Percentiles rank a stretch among this genome's conserved stretches.
Conservation (phyloP, 495 filamentous ascomycete genomes). For the Penicillium antarcticum region DNA sequence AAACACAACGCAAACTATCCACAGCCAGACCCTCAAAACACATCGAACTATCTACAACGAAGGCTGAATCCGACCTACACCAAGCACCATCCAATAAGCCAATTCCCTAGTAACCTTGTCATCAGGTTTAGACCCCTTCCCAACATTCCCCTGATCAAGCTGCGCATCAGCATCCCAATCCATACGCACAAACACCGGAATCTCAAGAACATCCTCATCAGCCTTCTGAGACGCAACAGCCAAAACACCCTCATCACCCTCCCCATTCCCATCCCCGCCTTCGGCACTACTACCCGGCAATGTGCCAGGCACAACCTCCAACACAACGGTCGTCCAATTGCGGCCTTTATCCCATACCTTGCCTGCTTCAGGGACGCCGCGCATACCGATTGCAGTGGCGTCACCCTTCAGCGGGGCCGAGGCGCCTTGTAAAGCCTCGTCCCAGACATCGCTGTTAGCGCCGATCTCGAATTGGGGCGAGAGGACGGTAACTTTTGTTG, state of each 20-base stretch:
- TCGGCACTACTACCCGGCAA: constrained; percentile 33
- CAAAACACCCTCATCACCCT: constrained; percentile 14
- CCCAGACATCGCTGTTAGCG: constrained; percentile 93
- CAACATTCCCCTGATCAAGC: constrained; percentile 57
- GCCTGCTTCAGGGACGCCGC: constrained; percentile 70
- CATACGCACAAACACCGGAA: constrained; percentile 86
- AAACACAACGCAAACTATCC: constrained; percentile 4
- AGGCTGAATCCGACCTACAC: constrained; percentile 68
- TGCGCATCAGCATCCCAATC: constrained; percentile 85
- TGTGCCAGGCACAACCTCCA: constrained; percentile 79
- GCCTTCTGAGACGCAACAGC: constrained; percentile 44
- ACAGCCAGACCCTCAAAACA: not conserved
- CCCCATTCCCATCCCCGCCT: constrained; percentile 13
- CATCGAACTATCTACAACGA: constrained; percentile 11
- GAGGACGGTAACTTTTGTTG: constrained; percentile 81
- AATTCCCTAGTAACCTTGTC: constrained; percentile 64
- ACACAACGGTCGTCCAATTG: constrained; percentile 91
- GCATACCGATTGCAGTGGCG: constrained; percentile 24
- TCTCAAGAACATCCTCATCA: constrained; percentile 89
- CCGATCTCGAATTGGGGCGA: constrained; percentile 95
- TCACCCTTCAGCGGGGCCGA: constrained; percentile 36
- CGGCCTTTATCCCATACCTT: constrained; percentile 92
- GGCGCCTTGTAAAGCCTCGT: constrained; percentile 69
- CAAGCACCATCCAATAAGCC: constrained; percentile 93
- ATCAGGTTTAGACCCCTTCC: constrained; percentile 48